These are phyloP conservation scores for Pseudocercospora cruenta DNA, from an alignment of 2,329 filamentous ascomycete species.

Conservation along the genomic window DNA sequence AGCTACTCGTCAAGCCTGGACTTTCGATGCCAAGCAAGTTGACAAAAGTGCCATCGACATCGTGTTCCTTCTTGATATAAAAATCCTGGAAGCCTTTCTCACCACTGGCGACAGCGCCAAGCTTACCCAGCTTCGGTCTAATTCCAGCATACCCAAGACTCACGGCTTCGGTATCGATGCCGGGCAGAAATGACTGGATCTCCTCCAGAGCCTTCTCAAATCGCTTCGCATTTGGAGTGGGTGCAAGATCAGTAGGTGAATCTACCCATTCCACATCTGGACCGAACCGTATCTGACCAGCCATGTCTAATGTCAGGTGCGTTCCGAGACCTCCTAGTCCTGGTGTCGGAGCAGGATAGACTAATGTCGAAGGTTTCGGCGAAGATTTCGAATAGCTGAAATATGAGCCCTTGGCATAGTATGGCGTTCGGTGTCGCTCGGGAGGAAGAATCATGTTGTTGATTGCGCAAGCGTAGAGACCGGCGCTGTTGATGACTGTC, in stretches of 20 bases:
- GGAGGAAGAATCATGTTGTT: conserved; percentile 78
- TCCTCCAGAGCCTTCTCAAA: conserved; percentile 70
- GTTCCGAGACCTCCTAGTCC: conserved; percentile 86
- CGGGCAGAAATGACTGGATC: conserved; percentile 79
- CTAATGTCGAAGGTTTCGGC: conserved; percentile 70
- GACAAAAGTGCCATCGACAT: conserved; percentile 73
- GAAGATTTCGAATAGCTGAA: conserved; percentile 74
- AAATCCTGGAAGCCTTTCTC: conserved; percentile 80
- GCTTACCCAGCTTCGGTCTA: conserved; percentile 75
- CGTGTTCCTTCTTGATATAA: conserved; percentile 74
- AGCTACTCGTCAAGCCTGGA: conserved; percentile 81
- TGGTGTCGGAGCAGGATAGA: conserved; percentile 85
- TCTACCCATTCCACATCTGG: conserved; percentile 95
- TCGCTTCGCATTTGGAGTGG: conserved; percentile 63
- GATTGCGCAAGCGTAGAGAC: conserved; percentile 73
- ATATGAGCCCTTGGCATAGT: conserved; percentile 94
- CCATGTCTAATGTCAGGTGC: conserved; percentile 88
- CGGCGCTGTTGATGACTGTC: conserved; percentile 82
- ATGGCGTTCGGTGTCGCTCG: conserved; percentile 61
- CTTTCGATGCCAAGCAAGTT: conserved; percentile 93
- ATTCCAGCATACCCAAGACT: conserved; percentile 88
- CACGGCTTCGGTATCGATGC: conserved; percentile 67
- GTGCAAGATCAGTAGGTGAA: conserved; percentile 65
- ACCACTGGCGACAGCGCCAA: conserved; percentile 63
- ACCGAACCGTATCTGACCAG: conserved; percentile 83